Evolutionary conservation across 2,329 filamentous ascomycete species (phyloP).

Genomic region (Fusarium setosum): DNA sequence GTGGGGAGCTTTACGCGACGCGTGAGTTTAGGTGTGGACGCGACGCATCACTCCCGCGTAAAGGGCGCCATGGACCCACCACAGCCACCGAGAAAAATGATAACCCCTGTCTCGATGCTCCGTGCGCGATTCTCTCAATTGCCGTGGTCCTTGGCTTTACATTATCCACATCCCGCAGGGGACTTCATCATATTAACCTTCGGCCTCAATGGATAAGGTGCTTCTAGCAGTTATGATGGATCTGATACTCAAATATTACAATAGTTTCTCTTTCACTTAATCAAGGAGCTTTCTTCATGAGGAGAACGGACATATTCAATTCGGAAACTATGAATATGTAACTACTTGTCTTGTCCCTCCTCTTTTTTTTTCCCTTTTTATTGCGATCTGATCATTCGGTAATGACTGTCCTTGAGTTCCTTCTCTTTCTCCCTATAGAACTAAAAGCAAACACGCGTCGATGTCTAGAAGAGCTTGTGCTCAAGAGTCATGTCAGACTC

Average conservation of each 20-base stretch:
- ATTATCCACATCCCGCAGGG: neutral
- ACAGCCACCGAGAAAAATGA: constrained; percentile 1
- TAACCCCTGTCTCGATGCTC: constrained; percentile 9
- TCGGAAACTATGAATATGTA: constrained; percentile 36
- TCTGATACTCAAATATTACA: too few relatives aligned
- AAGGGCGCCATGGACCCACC: constrained; percentile 9
- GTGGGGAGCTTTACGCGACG: constrained; percentile 48
- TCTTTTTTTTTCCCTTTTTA: constrained; percentile 18
- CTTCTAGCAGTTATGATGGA: too few relatives aligned
- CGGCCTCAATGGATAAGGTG: too few relatives aligned
- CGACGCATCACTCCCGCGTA: constrained; percentile 41
- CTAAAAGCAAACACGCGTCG: neutral
- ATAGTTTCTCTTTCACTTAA: neutral
- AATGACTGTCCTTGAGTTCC: constrained; percentile 23
- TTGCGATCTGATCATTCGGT: constrained; percentile 14
- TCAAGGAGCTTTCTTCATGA: constrained; percentile 9
- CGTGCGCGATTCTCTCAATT: neutral
- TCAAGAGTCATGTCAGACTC: constrained; percentile 99
- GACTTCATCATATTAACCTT: too few relatives aligned
- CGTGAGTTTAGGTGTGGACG: constrained; percentile 32
- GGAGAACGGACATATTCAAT: constrained; percentile 39
- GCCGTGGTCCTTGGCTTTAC: neutral
- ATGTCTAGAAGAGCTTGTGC: constrained; percentile 88
- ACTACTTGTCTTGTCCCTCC: constrained; percentile 30
- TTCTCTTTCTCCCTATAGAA: constrained; percentile 7